Evolutionary conservation across 305 asterid species (phyloP).

Genomic region (Andrographis paniculata): DNA sequence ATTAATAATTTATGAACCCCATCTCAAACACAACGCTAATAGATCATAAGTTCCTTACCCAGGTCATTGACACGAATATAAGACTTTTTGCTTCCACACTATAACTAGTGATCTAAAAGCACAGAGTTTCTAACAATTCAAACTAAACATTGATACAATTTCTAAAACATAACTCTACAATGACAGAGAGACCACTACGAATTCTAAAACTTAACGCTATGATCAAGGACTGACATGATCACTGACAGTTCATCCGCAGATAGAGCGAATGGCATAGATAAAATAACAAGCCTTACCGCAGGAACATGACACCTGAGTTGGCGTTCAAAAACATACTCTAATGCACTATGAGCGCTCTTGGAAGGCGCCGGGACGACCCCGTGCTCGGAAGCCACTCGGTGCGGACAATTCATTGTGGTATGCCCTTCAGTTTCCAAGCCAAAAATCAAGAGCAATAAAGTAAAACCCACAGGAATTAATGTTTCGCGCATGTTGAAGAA

Average conservation of each 20-base stretch:
- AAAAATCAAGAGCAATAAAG: neutral
- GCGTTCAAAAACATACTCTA: constrained; percentile 79
- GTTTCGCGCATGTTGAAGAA: neutral
- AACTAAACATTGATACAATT: no score
- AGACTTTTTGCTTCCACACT: no score
- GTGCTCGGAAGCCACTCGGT: constrained; percentile 75
- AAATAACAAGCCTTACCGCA: constrained; percentile 29
- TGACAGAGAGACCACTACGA: no score
- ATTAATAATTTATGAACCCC: no score
- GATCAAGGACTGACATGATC: neutral
- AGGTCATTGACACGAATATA: no score
- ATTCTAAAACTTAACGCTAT: no score
- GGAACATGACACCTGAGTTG: constrained; percentile 55
- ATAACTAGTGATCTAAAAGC: no score
- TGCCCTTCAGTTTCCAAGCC: constrained; percentile 57
- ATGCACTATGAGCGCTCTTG: constrained; percentile 39
- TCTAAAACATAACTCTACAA: no score
- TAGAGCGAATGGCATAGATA: neutral
- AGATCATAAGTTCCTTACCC: no score
- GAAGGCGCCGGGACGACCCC: constrained; percentile 72
- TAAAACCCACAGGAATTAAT: neutral
- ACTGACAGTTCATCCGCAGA: constrained; percentile 9
- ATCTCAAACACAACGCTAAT: no score
- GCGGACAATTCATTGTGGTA: constrained; percentile 86
- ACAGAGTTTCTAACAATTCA: no score